Base-by-base conservation (phyloP, 2,329 filamentous ascomycete genomes). In the Orbilia javanica region DNA sequence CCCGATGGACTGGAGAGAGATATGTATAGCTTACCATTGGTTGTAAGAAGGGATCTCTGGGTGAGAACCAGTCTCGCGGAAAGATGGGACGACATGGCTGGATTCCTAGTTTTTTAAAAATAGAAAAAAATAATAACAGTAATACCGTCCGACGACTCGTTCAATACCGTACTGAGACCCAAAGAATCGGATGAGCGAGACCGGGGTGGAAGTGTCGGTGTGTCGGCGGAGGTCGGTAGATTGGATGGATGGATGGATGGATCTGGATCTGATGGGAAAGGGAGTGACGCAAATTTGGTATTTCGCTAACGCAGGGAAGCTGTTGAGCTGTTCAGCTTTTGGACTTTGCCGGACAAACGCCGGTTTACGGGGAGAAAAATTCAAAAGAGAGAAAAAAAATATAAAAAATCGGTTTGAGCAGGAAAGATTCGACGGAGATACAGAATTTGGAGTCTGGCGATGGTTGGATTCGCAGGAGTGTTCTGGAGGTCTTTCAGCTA, bases 21-120 rank as follows among this genome's bases (percentile, higher is more conserved):
- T 31, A 15, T n/a, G 20, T 22, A 39, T 44, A 34, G 20, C 36
- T 22, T 78, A 78, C 74, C 74, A 68, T 78, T 78, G 25, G 34
- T 34, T 31, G 67, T 50, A 13, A 78, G 62, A 11, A 78, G 67
- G 27, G 74, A 71, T 39, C 74, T 72, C 52, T 78, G 60, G 34
- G 55, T 72, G 74, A 78, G 74, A 72, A 62, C 74, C 67, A 78
- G 74, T 64, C 74, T 78, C 74, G 74, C 74, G 53, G 74, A 72
- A 53, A 78, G 74, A 78, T 72, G 74, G 52, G 74, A 72, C 8
- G 74, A 63, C 74, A 78, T 78, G 62, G 36, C 48, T 25, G 34
- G 34, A n/a, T 27, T 10, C 42, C 4, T 60, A 6, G 18, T 44
- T 18, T 44, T 44, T 44, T 20, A 44, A 44, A 20, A 44, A 20